These are phyloP conservation scores for Dentipellis sp. DNA, from an alignment of 768 basidiomycete genomes.

Conservation along the genomic window DNA sequence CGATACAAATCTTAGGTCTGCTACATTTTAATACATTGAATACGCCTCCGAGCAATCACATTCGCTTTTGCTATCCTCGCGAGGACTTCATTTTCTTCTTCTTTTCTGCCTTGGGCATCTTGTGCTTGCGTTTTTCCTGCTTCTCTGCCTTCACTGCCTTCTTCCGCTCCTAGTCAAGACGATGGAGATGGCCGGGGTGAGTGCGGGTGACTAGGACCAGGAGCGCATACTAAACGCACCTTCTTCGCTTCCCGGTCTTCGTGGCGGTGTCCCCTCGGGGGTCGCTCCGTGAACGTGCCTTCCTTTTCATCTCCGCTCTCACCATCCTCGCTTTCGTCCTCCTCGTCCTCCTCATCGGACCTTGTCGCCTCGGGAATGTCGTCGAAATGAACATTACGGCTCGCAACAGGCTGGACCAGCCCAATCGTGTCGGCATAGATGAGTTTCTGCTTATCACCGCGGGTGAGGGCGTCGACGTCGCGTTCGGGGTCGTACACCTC, in stretches of 20 bases:
- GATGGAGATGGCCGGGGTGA: slow-evolving; percentile 8
- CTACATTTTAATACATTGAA: neutral
- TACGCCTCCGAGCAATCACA: too few species aligned
- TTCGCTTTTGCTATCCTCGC: slow-evolving; percentile 7
- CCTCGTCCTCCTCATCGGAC: slow-evolving; percentile 5
- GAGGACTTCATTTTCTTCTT: slow-evolving; percentile 66
- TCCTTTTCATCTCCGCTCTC: slow-evolving; percentile 23
- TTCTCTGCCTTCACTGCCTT: slow-evolving; percentile 81
- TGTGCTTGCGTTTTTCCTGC: slow-evolving; percentile 79
- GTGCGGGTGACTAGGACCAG: neutral
- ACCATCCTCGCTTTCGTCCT: slow-evolving; percentile 26
- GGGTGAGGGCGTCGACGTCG: slow-evolving; percentile 66
- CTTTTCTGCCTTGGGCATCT: slow-evolving; percentile 96
- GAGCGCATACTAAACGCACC: slow-evolving; percentile 29
- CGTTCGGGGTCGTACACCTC: slow-evolving; percentile 94
- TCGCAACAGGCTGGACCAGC: slow-evolving; percentile 37
- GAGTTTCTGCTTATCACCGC: slow-evolving; percentile 61
- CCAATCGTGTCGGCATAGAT: slow-evolving; percentile 89
- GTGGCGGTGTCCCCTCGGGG: slow-evolving; percentile 79
- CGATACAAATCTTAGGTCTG: neutral
- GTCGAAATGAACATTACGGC: slow-evolving; percentile 12
- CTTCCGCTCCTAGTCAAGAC: slow-evolving; percentile 71
- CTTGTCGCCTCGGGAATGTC: slow-evolving; percentile 16
- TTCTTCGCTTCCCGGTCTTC: slow-evolving; percentile 91
- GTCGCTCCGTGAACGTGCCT: slow-evolving; percentile 38